Evolutionary conservation across 345 rosid genomes (phyloP), one percentile per base, ranked within the genome.

Genomic region (Pistacia atlantica): DNA sequence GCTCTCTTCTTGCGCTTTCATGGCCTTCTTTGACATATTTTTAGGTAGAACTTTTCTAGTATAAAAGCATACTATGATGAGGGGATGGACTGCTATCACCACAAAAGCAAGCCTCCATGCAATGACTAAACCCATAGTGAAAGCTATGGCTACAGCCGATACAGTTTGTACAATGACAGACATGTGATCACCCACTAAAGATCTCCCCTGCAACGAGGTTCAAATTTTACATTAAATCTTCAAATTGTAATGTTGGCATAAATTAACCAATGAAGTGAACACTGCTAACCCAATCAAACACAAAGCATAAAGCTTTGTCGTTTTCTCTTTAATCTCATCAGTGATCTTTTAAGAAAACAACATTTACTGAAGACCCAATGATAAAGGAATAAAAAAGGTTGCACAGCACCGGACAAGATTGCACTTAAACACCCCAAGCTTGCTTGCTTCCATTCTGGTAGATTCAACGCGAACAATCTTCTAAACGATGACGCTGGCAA

Each of bases 401-500:
- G 96, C 66, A 91, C 82, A 2, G 85, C 96, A 6, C 94, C 91
- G 18, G 87, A 88, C 63, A 93, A 58, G 4, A 82, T 31, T 46
- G 96, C 96, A 4, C 93, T 82, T 7, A 82, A 18, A 63, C 90
- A 88, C 37, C 94, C 97, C 10, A 87, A 28, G 49, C 74, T 67
- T 0, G 89, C 94, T 10, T 91, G 93, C 75, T 85, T 93, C 96
- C 94, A 91, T 69, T 91, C 93, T 0, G 93, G 92, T 38, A 52
- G 35, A 74, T 84, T 91, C 88, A 93, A 70, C 0, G 92, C 90
- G 62, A 91, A 22, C 68, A 91, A 74, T 75, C 94, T 88, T 65
- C 55, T 78, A 65, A 90, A 85, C 2, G 97, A 90, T 4, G 96
- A 91, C 18, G 75, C 76, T 0, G 79, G 68, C 14, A 37, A 31